phyloP scores from a whole-genome alignment of 192 early-diverging fungal genomes.

The Rhizoclosmatium globosum region DNA sequence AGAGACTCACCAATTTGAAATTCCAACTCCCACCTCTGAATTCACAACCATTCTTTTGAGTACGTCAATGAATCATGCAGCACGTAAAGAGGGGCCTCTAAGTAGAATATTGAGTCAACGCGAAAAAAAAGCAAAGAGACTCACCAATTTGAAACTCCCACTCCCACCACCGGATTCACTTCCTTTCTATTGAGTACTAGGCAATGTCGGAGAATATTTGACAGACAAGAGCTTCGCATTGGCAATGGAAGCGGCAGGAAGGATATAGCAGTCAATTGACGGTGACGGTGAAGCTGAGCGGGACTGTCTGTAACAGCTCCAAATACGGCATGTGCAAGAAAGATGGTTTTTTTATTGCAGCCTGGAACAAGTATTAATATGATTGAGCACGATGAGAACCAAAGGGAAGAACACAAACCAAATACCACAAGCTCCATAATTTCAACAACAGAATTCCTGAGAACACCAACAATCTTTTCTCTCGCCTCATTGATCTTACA shows the following conservation, averaged over 20 bases:
- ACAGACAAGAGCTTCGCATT: background rate
- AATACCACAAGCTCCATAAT: background rate
- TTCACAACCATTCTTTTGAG: too few relatives aligned
- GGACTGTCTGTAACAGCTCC: slow-evolving; percentile 14
- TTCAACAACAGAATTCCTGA: slow-evolving; percentile 8
- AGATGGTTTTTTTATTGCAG: background rate
- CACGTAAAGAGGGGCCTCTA: too few relatives aligned
- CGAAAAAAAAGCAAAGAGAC: too few relatives aligned
- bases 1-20: too few relatives aligned
- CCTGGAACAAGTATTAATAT: background rate
- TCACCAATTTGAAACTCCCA: too few relatives aligned
- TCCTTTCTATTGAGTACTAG: background rate
- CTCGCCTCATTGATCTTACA: background rate
- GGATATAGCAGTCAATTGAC: slow-evolving; percentile 6
- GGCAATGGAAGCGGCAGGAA: background rate
- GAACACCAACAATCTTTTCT: background rate
- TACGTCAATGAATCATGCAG: too few relatives aligned
- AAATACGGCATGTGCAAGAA: background rate
- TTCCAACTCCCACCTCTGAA: too few relatives aligned
- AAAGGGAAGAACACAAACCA: background rate
- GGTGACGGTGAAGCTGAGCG: background rate
- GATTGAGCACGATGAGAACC: background rate
- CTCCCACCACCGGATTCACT: too few relatives aligned
- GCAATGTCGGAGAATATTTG: background rate
- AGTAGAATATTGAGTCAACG: too few relatives aligned